phyloP scores from a whole-genome alignment of 2,329 filamentous ascomycete species.

The Botryotinia convoluta region DNA sequence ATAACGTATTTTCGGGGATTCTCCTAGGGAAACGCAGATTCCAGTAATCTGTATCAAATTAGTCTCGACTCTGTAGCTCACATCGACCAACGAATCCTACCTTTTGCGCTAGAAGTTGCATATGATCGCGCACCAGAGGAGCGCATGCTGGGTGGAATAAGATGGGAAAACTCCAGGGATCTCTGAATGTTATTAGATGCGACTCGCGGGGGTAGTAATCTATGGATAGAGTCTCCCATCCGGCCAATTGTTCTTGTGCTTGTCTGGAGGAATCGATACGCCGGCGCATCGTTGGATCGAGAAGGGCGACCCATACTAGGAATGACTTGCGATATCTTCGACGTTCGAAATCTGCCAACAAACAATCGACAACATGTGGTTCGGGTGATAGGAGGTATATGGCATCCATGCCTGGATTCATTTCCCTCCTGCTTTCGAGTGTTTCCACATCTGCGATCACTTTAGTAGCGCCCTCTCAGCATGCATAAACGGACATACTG shows the following conservation, averaged over 20 bases:
- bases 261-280: conserved; percentile 70
- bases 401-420: conserved; percentile 88
- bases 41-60: conserved; percentile 64
- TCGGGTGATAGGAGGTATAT: conserved; percentile 88
- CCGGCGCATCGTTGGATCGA: conserved; percentile 67
- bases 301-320: conserved; percentile 79
- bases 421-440: conserved; percentile 81
- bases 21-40: conserved; percentile 86
- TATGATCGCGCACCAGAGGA: conserved; percentile 74
- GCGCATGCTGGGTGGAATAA: conserved; percentile 92
- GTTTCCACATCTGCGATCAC: conserved; percentile 75
- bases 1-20: conserved; percentile 91
- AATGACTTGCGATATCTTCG: conserved; percentile 75
- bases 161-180: conserved; percentile 93
- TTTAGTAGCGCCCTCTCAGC: conserved; percentile 20
- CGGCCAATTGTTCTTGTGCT: conserved; percentile 71
- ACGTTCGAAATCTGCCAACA: conserved; percentile 88
- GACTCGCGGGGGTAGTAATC: conserved; percentile 91
- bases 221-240: conserved; percentile 78
- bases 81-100: conserved; percentile 45
- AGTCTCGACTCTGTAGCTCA: conserved; percentile 19
- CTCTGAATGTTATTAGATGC: conserved; percentile 84
- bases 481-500: conserved; percentile 53
- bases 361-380: conserved; percentile 85
- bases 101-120: conserved; percentile 85